A percentile compares a stretch with the other conserved stretches of the same genome.
Evolutionary conservation across 2,329 filamentous ascomycete genomes (phyloP).

Genomic region (Hawksworthiomyces lignivorus): DNA sequence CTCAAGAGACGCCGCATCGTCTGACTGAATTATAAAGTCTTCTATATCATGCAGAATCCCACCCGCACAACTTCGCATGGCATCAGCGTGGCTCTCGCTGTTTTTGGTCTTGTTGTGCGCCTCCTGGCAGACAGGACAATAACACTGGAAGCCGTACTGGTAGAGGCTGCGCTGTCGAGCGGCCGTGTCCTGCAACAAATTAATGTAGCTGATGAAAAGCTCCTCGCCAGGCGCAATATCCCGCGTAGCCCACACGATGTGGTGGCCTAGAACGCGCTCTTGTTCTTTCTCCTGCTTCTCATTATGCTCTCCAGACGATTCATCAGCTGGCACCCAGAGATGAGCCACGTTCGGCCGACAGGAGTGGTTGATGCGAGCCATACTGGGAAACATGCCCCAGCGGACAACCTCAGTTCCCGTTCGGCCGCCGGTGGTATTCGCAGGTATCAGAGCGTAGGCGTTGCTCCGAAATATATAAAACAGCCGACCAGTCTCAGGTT

Average conservation of each 20-base stretch:
- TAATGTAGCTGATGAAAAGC: conserved; percentile 28
- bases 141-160: conserved; percentile 18
- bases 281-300: conserved; percentile 13
- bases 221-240: conserved; percentile 27
- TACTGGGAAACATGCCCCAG: conserved; percentile 23
- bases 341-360: conserved; percentile 31
- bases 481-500: conserved; percentile 16
- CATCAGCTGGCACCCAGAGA: conserved; percentile 19
- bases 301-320: no score
- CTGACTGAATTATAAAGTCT: no score
- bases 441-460: conserved; percentile 31
- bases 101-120: conserved; percentile 22
- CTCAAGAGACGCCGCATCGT: no score
- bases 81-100: no score
- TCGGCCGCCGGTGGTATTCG: conserved; percentile 10
- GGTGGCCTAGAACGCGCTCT: conserved; percentile 18
- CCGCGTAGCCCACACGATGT: conserved; percentile 23
- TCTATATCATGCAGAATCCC: no score
- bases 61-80: no score
- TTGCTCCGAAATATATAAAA: conserved; percentile 32
- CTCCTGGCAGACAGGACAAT: conserved; percentile 15
- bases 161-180: conserved; percentile 23
- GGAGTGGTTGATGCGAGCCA: conserved; percentile 31
- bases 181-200: conserved; percentile 22
- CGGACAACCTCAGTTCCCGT: neutral